Percentiles rank a stretch among this genome's conserved stretches.
Evolutionary conservation across 768 basidiomycete species (phyloP).

Genomic region (Pulveroboletus sp.): DNA sequence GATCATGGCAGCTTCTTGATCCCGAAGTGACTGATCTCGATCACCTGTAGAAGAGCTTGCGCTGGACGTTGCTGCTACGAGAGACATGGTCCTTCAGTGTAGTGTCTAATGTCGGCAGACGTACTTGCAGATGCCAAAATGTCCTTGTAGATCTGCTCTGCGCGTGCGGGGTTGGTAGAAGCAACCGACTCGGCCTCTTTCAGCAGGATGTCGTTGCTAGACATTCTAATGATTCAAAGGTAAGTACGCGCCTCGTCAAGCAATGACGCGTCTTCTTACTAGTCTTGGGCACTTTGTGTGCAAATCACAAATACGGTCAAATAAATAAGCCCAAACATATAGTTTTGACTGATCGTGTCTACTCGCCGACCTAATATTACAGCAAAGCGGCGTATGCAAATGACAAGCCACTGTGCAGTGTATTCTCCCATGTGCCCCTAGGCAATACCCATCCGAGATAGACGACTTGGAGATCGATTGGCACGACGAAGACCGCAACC

Average conservation of each 20-base stretch:
- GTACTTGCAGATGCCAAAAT: constrained; percentile 48
- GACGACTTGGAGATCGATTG: too few relatives aligned
- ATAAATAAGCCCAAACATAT: too few relatives aligned
- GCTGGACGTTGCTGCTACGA: constrained; percentile 32
- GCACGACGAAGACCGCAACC: too few relatives aligned
- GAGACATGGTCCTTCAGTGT: neutral
- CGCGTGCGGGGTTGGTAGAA: constrained; percentile 51
- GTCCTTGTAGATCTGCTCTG: constrained; percentile 74
- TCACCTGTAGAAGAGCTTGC: constrained; percentile 36
- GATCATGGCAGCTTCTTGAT: constrained; percentile 83
- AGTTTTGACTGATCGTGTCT: too few relatives aligned
- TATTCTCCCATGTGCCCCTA: too few relatives aligned
- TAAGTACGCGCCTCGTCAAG: neutral
- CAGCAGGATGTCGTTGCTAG: constrained; percentile 23
- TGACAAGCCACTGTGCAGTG: too few relatives aligned
- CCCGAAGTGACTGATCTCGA: constrained; percentile 58
- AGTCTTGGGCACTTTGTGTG: constrained; percentile 20
- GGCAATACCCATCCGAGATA: too few relatives aligned
- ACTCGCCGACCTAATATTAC: too few relatives aligned
- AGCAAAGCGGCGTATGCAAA: too few relatives aligned
- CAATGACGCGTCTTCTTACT: constrained; percentile 27
- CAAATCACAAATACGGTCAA: too few relatives aligned
- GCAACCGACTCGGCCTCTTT: constrained; percentile 51
- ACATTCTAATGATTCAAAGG: constrained; percentile 13
- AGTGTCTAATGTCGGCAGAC: constrained; percentile 5